A percentile compares a stretch with the other conserved stretches of the same genome.
Conservation (phyloP, 352 stramenopile species). For the Phytopythium delawarense region DNA sequence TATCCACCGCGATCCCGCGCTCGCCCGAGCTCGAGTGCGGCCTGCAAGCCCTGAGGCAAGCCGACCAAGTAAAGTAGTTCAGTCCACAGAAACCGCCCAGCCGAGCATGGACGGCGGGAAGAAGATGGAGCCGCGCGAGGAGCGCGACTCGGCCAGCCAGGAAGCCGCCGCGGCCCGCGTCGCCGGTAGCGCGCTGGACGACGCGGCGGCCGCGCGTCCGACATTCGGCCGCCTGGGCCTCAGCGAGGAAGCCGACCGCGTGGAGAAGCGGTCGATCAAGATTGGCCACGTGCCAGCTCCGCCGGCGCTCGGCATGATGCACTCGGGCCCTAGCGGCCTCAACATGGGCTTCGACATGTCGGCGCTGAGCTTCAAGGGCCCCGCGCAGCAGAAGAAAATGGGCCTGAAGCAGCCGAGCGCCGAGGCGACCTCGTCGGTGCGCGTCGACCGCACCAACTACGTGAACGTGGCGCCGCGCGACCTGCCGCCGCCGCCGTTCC, state of each 20-base stretch:
- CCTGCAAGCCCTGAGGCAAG: no score
- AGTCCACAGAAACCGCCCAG: not conserved
- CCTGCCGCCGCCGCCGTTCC: slow-evolving; percentile 73
- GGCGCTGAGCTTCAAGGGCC: slow-evolving; percentile 26
- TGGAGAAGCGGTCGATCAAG: slow-evolving; percentile 57
- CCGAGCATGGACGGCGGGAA: slow-evolving; percentile 3
- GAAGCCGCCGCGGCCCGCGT: slow-evolving; percentile 22
- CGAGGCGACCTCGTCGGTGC: slow-evolving; percentile 24
- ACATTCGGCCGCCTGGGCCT: slow-evolving; percentile 34
- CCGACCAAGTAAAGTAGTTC: not conserved
- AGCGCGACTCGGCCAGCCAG: slow-evolving; percentile 54
- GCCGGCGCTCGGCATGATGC: slow-evolving; percentile 40
- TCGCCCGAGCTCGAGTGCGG: not conserved
- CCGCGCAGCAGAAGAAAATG: slow-evolving; percentile 33
- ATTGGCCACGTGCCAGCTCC: slow-evolving; percentile 29
- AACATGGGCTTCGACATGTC: slow-evolving; percentile 10
- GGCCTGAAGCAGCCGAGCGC: slow-evolving; percentile 22
- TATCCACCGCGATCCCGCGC: not conserved
- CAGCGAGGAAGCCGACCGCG: slow-evolving; percentile 40
- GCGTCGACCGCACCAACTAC: slow-evolving; percentile 76
- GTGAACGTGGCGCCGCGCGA: slow-evolving; percentile 57
- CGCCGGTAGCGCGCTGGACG: not conserved
- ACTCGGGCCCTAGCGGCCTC: slow-evolving; percentile 12
- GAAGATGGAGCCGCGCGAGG: not conserved
- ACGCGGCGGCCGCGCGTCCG: slow-evolving; percentile 16